A percentile compares a stretch with the other conserved stretches of the same genome.
Evolutionary conservation across 2,329 filamentous ascomycete species (phyloP).

Genomic region (Hypoxylon sp.): DNA sequence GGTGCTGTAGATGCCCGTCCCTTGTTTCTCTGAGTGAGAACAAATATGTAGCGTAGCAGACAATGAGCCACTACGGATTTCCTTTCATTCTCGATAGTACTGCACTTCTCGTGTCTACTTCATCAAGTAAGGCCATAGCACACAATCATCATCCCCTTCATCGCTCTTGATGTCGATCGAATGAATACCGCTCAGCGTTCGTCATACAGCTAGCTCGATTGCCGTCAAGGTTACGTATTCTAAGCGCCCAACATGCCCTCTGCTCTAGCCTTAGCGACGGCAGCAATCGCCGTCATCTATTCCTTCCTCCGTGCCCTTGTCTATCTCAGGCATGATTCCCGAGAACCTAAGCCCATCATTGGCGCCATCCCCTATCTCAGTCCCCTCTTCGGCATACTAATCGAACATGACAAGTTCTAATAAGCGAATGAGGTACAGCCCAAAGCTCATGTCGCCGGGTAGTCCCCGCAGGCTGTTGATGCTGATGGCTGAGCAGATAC

Average conservation of each 20-base stretch:
- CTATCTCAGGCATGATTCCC: constrained; percentile 15
- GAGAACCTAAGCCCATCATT: constrained; percentile 29
- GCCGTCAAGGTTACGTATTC: constrained; percentile 19
- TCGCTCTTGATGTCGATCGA: constrained; percentile 30
- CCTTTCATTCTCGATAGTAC: constrained; percentile 16
- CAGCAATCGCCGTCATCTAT: constrained; percentile 14
- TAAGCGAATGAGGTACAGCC: constrained; percentile 34
- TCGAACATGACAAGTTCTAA: constrained; percentile 35
- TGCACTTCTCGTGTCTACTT: constrained; percentile 14
- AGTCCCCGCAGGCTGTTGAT: constrained; percentile 4
- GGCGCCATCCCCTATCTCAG: constrained; percentile 34
- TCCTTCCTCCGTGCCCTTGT: constrained; percentile 11
- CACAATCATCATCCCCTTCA: constrained; percentile 18
- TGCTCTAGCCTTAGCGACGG: constrained; percentile 8
- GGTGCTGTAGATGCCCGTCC: constrained; percentile 19
- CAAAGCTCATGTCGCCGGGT: constrained; percentile 16
- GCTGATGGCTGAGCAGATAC: constrained; percentile 31
- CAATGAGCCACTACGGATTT: constrained; percentile 16
- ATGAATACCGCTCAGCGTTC: constrained; percentile 21
- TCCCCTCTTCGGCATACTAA: constrained; percentile 30
- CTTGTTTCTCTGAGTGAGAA: constrained; percentile 15
- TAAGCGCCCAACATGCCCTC: constrained; percentile 20
- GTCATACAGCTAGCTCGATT: constrained; percentile 32
- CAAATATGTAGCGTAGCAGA: constrained; percentile 23
- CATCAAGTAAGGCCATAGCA: constrained; percentile 13